Conservation (phyloP, 306 rosid species). For the Inga leiocalycina region DNA sequence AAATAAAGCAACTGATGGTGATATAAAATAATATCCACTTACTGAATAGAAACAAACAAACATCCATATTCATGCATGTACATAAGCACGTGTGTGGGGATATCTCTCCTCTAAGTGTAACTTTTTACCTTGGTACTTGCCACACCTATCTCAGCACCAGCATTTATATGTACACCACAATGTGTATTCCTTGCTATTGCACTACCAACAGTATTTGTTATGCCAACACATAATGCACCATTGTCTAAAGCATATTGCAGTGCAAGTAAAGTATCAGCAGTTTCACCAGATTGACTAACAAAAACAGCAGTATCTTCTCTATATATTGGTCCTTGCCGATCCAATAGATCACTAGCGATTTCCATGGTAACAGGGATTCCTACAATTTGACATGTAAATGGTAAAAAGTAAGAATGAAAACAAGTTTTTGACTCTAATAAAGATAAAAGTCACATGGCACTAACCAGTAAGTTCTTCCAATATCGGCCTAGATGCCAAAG, state of each 20-base stretch:
- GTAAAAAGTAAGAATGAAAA: slow-evolving; percentile 26
- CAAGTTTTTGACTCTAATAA: slow-evolving; percentile 22
- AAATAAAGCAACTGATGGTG: slow-evolving; percentile 28
- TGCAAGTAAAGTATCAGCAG: slow-evolving; percentile 91
- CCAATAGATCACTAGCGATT: slow-evolving; percentile 97
- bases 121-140: slow-evolving; percentile 93
- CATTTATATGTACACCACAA: slow-evolving; percentile 97
- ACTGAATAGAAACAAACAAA: neutral
- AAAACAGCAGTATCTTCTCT: slow-evolving; percentile 97
- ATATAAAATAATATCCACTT: slow-evolving; percentile 1
- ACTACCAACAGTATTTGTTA: slow-evolving; percentile 94
- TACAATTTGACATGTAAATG: slow-evolving; percentile 42
- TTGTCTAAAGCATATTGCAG: slow-evolving; percentile 93
- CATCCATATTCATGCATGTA: neutral
- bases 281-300: slow-evolving; percentile 99
- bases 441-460: slow-evolving; percentile 34
- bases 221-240: slow-evolving; percentile 96
- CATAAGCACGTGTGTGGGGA: neutral
- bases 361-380: slow-evolving; percentile 99
- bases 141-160: slow-evolving; percentile 98
- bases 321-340: slow-evolving; percentile 92
- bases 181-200: slow-evolving; percentile 94
- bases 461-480: slow-evolving; percentile 97
- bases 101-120: slow-evolving; percentile 11
- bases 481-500: slow-evolving; percentile 96